Percentiles rank a stretch among this genome's conserved stretches.
These are phyloP conservation scores for Candida coleopterorum DNA, from an alignment of 805 yeast genomes.

Conservation along the genomic window DNA sequence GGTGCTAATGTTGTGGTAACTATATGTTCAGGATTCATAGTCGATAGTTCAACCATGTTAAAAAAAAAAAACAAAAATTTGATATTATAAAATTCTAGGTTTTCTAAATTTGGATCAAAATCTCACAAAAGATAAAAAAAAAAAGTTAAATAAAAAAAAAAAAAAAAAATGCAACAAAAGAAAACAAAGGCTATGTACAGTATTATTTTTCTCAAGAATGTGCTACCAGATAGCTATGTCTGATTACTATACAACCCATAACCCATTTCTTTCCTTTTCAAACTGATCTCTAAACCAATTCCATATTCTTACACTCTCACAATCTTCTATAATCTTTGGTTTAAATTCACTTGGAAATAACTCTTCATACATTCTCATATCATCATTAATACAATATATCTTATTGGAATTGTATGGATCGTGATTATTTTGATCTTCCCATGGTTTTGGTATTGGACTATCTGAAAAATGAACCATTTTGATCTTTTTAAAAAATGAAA, in stretches of 20 bases:
- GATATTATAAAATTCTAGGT: not conserved
- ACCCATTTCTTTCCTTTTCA: slow-evolving; percentile 7
- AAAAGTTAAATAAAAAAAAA: not conserved
- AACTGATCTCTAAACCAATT: slow-evolving; percentile 22
- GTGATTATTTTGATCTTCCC: slow-evolving; percentile 35
- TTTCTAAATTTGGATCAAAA: slow-evolving; percentile 5
- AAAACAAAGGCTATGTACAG: slow-evolving; percentile 4
- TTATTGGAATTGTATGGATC: slow-evolving; percentile 21
- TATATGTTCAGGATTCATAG: slow-evolving; percentile 1
- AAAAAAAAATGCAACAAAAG: slow-evolving; percentile 1
- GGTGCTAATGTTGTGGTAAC: slow-evolving; percentile 3
- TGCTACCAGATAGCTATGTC: not conserved
- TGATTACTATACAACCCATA: slow-evolving; percentile 8
- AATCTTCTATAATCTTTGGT: slow-evolving; percentile 22
- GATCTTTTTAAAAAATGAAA: slow-evolving; percentile 20
- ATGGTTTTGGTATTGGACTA: slow-evolving; percentile 63
- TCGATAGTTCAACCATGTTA: too few relatives aligned
- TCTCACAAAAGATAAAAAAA: too few relatives aligned
- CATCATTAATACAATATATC: slow-evolving; percentile 20
- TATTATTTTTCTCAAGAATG: too few relatives aligned
- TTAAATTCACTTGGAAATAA: slow-evolving; percentile 17
- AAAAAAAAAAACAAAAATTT: too few relatives aligned
- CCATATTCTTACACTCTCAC: slow-evolving; percentile 29
- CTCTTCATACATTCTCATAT: slow-evolving; percentile 11
- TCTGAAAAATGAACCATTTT: slow-evolving; percentile 62